Evolutionary conservation across 495 filamentous ascomycete genomes (phyloP).

Genomic region (Aspergillus leporis): DNA sequence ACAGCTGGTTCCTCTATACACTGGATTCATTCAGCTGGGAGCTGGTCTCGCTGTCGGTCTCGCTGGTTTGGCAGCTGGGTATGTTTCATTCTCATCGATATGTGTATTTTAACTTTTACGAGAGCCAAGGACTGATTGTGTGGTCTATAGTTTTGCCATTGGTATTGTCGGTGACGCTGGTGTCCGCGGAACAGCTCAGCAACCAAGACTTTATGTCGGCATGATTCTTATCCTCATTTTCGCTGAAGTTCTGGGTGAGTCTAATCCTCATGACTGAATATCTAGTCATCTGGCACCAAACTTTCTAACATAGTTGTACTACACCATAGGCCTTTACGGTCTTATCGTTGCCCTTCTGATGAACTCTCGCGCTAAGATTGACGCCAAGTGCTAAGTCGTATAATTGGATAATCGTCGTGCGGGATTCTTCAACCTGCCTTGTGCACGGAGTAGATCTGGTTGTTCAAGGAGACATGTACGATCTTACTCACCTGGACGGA

Average conservation of each 20-base stretch:
- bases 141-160: slow-evolving; percentile 74
- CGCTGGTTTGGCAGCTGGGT: slow-evolving; percentile 94
- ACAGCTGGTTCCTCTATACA: slow-evolving; percentile 84
- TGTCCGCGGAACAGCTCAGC: slow-evolving; percentile 97
- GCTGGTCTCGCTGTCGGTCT: slow-evolving; percentile 96
- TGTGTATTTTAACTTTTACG: background rate
- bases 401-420: slow-evolving; percentile 13
- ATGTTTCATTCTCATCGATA: slow-evolving; percentile 25
- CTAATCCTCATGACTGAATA: slow-evolving; percentile 6
- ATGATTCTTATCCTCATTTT: slow-evolving; percentile 99
- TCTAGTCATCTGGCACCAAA: background rate
- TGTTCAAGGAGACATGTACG: background rate
- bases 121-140: slow-evolving; percentile 8
- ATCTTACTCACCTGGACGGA: background rate
- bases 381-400: slow-evolving; percentile 34
- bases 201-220: slow-evolving; percentile 96
- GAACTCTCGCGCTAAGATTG: slow-evolving; percentile 69
- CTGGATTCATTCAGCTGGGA: slow-evolving; percentile 95
- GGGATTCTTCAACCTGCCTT: slow-evolving; percentile 9
- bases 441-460: slow-evolving; percentile 12
- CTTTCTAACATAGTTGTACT: background rate
- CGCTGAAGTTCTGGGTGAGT: slow-evolving; percentile 95
- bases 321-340: slow-evolving; percentile 80
- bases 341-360: slow-evolving; percentile 97
- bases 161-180: slow-evolving; percentile 99